Evolutionary conservation across 192 early-diverging fungal species (phyloP), one percentile per base, ranked within the genome.

Genomic region (Rhizoclosmatium globosum): DNA sequence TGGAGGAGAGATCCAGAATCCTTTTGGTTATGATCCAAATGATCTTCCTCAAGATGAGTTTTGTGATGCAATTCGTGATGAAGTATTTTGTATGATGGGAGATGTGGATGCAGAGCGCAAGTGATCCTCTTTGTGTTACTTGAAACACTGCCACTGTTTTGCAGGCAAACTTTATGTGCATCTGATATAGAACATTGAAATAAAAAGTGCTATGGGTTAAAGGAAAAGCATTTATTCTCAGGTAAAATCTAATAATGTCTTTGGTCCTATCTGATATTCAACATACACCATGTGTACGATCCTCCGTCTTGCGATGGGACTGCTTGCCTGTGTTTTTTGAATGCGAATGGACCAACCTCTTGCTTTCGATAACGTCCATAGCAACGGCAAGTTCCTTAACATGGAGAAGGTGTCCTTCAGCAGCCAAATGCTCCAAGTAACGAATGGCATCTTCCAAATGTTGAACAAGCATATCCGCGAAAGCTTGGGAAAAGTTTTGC

Each of bases 1-100:
- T 70, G 95, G 93, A 41, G 88, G 89, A n/a, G 94, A 97, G 84
- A 97, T 98, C 62, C 95, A 98, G 85, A 96, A 97, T 81, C 96
- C 96, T 9, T 97, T 97, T 79, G 93, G 93, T 44, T 88, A 89
- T 78, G 79, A 80, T 58, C 15, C 62, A 48, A 75, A 80, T 66
- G 77, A 56, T 62, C 65, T 77, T 15, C 75, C 75, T 11, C 75
- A 77, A 58, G 75, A 77, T 68, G 47, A 77, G 48, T 77, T 67
- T 50, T 43, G 43, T 31, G 75, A 77, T 31, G 13, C 44, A 17
- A 77, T 77, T 50, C 53, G 65, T 17, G 75, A 77, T 31, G 75
- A 77, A 65, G 65, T 77, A 2, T 31, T 50, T 1, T 38, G 45
- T 23, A 48, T 77, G 64, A 77, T 77, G 75, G 64, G 65, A 47